Percentiles rank a stretch among this genome's conserved stretches.
phyloP scores from a whole-genome alignment of 352 stramenopile species.

The Globisporangium emineosum region DNA sequence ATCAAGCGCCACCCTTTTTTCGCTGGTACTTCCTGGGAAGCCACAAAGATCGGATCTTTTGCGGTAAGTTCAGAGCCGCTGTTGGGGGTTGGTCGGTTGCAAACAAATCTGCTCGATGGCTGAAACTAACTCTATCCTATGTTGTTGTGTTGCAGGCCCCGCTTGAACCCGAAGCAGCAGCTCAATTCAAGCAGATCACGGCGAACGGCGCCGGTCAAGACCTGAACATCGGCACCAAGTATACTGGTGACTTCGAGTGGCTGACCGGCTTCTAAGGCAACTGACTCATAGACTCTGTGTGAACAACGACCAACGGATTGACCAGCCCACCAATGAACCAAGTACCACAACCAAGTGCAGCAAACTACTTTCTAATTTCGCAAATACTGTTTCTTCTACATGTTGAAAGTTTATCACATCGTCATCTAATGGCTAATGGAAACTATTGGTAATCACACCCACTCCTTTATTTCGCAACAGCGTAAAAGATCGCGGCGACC shows the following conservation, averaged over 20 bases:
- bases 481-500: conserved; percentile 51
- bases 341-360: neutral
- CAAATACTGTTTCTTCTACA: conserved; percentile 18
- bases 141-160: conserved; percentile 41
- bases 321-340: neutral
- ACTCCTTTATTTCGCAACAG: conserved; percentile 37
- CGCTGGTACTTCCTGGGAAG: conserved; percentile 76
- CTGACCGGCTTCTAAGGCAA: conserved; percentile 63
- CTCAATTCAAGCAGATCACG: conserved; percentile 75
- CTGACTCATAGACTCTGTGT: conserved; percentile 4
- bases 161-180: conserved; percentile 59
- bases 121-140: neutral
- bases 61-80: conserved; percentile 33
- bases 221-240: conserved; percentile 72
- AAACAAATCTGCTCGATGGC: conserved; percentile 4
- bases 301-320: neutral
- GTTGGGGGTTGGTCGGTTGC: neutral
- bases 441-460: neutral
- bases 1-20: conserved; percentile 87
- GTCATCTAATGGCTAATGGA: conserved; percentile 13
- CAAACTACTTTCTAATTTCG: conserved; percentile 7
- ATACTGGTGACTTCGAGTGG: conserved; percentile 72
- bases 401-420: neutral
- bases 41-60: conserved; percentile 78
- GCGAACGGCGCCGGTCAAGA: conserved; percentile 39